Conservation (phyloP, 306 rosid genomes). For the Hippophae gyantsensis region DNA sequence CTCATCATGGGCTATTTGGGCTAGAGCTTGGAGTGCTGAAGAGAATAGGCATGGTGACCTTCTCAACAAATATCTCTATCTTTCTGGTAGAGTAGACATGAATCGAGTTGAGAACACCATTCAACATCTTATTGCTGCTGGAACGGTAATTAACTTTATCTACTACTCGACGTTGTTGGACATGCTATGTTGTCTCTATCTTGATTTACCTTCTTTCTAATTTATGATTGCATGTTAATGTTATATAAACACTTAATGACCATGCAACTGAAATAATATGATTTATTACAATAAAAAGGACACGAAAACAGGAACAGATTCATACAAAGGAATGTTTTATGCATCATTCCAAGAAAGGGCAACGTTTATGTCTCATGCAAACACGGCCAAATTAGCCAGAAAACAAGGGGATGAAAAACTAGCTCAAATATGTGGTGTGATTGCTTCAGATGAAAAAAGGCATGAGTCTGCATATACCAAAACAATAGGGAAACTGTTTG, state of each 20-base stretch:
- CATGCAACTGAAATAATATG: not conserved
- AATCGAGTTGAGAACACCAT: slow-evolving; percentile 52
- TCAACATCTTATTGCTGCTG: slow-evolving; percentile 53
- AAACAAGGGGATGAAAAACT: not conserved
- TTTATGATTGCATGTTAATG: too few relatives aligned
- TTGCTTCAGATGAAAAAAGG: not conserved
- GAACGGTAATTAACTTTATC: slow-evolving; percentile 36
- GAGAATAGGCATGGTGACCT: slow-evolving; percentile 71
- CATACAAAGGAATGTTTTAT: not conserved
- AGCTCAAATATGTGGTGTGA: not conserved
- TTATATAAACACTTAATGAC: not conserved
- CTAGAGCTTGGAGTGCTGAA: slow-evolving; percentile 74
- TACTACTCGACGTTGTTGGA: not conserved
- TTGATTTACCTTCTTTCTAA: too few relatives aligned
- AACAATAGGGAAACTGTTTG: not conserved
- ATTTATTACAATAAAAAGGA: not conserved
- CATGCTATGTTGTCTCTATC: too few relatives aligned
- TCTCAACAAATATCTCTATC: slow-evolving; percentile 61
- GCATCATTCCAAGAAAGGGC: not conserved
- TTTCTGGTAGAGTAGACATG: slow-evolving; percentile 65
- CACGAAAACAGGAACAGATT: not conserved
- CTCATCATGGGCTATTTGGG: slow-evolving; percentile 59
- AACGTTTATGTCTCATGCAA: not conserved
- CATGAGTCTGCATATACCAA: not conserved
- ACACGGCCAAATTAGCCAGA: not conserved